Percentiles rank a stretch among this genome's conserved stretches.
Evolutionary conservation across 2,329 filamentous ascomycete genomes (phyloP).

Genomic region (Diaporthe amygdali): DNA sequence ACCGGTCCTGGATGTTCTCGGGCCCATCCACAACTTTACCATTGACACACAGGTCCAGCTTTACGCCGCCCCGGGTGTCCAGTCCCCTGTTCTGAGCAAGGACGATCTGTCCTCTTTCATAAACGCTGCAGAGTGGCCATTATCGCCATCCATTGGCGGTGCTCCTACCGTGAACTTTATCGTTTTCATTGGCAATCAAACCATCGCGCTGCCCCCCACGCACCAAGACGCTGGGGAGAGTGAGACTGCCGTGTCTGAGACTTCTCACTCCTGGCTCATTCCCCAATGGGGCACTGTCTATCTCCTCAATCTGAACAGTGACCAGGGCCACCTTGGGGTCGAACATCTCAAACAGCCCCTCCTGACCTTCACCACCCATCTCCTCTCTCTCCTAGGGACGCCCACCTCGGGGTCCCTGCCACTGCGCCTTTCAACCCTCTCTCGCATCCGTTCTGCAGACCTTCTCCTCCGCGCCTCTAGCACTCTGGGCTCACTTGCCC

Average conservation of each 20-base stretch:
- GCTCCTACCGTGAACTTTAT: slow-evolving; percentile 97
- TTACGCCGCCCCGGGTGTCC: slow-evolving; percentile 76
- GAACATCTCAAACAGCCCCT: slow-evolving; percentile 79
- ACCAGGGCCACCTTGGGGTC: slow-evolving; percentile 60
- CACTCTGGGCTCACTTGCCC: slow-evolving; percentile 89
- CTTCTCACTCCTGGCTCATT: slow-evolving; percentile 80
- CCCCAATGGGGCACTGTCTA: slow-evolving; percentile 89
- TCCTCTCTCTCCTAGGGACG: slow-evolving; percentile 85
- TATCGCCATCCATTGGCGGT: slow-evolving; percentile 90
- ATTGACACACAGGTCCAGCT: slow-evolving; percentile 96
- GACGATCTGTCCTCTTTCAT: slow-evolving; percentile 94
- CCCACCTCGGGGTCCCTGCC: slow-evolving; percentile 84
- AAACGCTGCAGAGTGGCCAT: slow-evolving; percentile 96
- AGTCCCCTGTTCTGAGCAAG: slow-evolving; percentile 72
- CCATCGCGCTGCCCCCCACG: slow-evolving; percentile 54
- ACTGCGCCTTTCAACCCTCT: slow-evolving; percentile 81
- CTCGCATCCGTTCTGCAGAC: slow-evolving; percentile 83
- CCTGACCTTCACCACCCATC: slow-evolving; percentile 87
- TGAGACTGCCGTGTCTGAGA: slow-evolving; percentile 46
- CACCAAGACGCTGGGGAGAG: slow-evolving; percentile 5
- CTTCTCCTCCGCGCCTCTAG: slow-evolving; percentile 89
- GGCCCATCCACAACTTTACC: slow-evolving; percentile 90
- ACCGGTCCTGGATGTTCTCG: slow-evolving; percentile 80
- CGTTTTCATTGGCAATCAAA: slow-evolving; percentile 83
- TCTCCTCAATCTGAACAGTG: slow-evolving; percentile 55